Conservation (phyloP, 2,329 filamentous ascomycete species). For the Dendryphion nanum region DNA sequence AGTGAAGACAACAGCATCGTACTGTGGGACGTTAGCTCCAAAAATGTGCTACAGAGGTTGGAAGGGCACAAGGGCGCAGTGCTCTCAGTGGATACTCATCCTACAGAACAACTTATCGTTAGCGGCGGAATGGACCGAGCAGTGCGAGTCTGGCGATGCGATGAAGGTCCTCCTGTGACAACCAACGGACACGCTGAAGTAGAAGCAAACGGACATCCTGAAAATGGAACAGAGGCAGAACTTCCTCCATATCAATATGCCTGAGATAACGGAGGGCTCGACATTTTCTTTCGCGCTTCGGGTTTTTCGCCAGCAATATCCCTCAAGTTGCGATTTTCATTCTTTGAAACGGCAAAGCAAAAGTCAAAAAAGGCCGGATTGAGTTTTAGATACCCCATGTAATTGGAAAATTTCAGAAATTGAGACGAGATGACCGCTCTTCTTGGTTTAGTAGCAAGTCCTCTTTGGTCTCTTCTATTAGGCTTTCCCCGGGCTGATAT, state of each 20-base stretch:
- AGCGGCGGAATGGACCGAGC: slow-evolving; percentile 64
- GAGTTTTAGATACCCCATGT: too few relatives aligned
- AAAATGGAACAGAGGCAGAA: slow-evolving; percentile 1
- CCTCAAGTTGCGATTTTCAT: too few relatives aligned
- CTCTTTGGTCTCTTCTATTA: too few relatives aligned
- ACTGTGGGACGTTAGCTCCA: slow-evolving; percentile 87
- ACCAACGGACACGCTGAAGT: too few relatives aligned
- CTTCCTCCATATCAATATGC: not conserved
- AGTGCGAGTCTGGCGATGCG: slow-evolving; percentile 56
- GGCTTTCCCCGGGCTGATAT: too few relatives aligned
- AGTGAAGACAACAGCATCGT: slow-evolving; percentile 85
- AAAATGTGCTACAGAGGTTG: slow-evolving; percentile 72
- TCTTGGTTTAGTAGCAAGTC: too few relatives aligned
- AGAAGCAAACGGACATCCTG: not conserved
- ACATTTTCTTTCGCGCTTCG: not conserved
- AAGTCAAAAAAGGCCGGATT: too few relatives aligned
- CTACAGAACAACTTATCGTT: slow-evolving; percentile 53
- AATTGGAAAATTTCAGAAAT: too few relatives aligned
- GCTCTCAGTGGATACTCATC: slow-evolving; percentile 59
- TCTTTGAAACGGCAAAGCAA: too few relatives aligned
- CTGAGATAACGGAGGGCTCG: not conserved
- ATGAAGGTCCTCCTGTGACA: not conserved
- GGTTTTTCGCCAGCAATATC: too few relatives aligned
- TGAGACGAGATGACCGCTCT: too few relatives aligned
- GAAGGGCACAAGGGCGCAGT: slow-evolving; percentile 58